Percentiles rank a stretch among this genome's conserved stretches.
Evolutionary conservation across 805 yeast genomes (phyloP).

Genomic region (Lipomyces yamanashiensis): DNA sequence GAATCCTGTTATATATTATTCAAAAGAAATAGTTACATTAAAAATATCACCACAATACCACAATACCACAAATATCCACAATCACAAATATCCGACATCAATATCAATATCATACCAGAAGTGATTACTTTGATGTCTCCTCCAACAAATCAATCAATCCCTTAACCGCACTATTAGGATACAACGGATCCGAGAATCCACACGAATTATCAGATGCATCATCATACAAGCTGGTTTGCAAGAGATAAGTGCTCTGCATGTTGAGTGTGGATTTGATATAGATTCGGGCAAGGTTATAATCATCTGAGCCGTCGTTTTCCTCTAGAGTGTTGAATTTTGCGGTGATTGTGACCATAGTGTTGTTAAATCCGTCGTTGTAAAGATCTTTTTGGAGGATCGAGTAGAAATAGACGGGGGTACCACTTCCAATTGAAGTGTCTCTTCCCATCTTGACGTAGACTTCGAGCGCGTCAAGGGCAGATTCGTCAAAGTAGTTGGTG

Average conservation of each 20-base stretch:
- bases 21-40: too few species aligned
- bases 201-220: conserved; percentile 2
- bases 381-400: background rate
- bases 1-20: too few species aligned
- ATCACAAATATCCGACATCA: background rate
- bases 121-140: background rate
- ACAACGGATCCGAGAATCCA: conserved; percentile 6
- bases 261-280: conserved; percentile 1
- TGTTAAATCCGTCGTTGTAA: conserved; percentile 5
- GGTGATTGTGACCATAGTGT: conserved; percentile 7
- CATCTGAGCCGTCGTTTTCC: conserved; percentile 4
- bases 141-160: background rate
- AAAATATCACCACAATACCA: too few species aligned
- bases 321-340: conserved; percentile 7
- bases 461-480: background rate
- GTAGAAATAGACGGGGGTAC: conserved; percentile 1
- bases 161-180: background rate
- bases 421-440: conserved; percentile 4
- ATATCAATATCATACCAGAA: background rate
- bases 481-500: background rate
- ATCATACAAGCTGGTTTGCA: background rate
- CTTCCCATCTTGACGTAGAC: conserved; percentile 8
- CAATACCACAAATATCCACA: too few species aligned
- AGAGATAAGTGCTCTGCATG: conserved; percentile 5
- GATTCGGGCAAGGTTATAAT: background rate